Conservation (phyloP, 2,329 filamentous ascomycete species). For the Colletotrichum sp. region DNA sequence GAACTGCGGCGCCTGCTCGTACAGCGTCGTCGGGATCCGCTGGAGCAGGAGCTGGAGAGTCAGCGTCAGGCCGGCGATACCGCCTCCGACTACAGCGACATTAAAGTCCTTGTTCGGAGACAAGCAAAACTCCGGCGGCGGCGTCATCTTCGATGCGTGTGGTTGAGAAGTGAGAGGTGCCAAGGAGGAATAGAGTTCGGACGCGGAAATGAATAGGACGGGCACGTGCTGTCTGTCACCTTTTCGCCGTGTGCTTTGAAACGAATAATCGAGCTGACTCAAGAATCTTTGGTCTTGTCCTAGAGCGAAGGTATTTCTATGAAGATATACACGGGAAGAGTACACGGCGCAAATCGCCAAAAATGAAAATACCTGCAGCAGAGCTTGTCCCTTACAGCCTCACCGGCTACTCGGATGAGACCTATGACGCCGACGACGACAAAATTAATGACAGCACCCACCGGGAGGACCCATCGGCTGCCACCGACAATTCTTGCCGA, state of each 20-base stretch:
- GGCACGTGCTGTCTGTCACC: not conserved
- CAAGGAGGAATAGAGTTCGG: not conserved
- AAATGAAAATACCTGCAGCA: not conserved
- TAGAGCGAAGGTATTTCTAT: not conserved
- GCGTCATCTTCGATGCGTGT: not conserved
- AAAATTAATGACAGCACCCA: not conserved
- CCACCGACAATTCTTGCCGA: not conserved
- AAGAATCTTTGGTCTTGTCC: not conserved
- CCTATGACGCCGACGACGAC: not conserved
- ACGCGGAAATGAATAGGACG: not conserved
- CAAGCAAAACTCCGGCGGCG: conserved; percentile 1
- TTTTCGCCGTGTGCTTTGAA: not conserved
- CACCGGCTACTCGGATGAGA: not conserved
- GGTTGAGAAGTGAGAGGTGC: not conserved
- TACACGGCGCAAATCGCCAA: not conserved
- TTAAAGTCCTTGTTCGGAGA: conserved; percentile 9
- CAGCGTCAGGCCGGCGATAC: conserved; percentile 54
- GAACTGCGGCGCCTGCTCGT: conserved; percentile 48
- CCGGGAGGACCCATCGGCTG: not conserved
- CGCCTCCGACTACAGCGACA: conserved; percentile 57
- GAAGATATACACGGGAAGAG: not conserved
- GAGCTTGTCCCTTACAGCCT: not conserved
- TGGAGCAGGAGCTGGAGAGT: conserved; percentile 48
- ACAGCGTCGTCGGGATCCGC: conserved; percentile 46
- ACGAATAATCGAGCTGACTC: not conserved